These are phyloP conservation scores for Datura wrightii DNA, from an alignment of 257 asterid species.

Conservation along the genomic window DNA sequence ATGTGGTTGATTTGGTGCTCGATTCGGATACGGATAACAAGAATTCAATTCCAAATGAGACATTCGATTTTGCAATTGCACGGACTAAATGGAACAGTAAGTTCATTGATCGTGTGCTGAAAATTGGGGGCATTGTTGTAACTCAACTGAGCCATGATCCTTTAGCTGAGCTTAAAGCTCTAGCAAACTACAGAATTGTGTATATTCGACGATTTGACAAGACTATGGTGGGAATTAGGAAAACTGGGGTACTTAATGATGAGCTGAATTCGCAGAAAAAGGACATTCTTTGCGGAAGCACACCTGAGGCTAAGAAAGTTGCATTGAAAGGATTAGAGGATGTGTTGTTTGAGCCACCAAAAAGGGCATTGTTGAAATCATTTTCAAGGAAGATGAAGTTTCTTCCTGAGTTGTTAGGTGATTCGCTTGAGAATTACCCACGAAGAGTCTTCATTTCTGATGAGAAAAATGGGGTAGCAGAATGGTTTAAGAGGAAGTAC, in stretches of 20 bases:
- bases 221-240: slow-evolving; percentile 68
- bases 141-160: slow-evolving; percentile 55
- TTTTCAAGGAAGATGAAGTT: slow-evolving; percentile 58
- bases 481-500: slow-evolving; percentile 72
- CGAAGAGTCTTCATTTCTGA: slow-evolving; percentile 70
- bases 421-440: slow-evolving; percentile 59
- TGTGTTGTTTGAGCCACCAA: slow-evolving; percentile 57
- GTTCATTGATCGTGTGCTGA: slow-evolving; percentile 48
- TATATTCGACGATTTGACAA: slow-evolving; percentile 59
- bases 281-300: slow-evolving; percentile 38
- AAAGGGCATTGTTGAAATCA: slow-evolving; percentile 32
- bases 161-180: slow-evolving; percentile 40
- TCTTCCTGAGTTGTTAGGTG: slow-evolving; percentile 71
- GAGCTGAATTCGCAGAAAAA: background rate
- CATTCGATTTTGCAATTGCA: slow-evolving; percentile 62
- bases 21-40: slow-evolving; percentile 39
- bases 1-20: slow-evolving; percentile 51
- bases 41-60: slow-evolving; percentile 42
- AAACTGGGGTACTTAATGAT: slow-evolving; percentile 28
- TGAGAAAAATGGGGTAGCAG: slow-evolving; percentile 48
- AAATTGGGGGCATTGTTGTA: slow-evolving; percentile 59
- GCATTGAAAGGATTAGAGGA: slow-evolving; percentile 59
- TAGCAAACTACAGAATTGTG: slow-evolving; percentile 54
- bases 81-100: slow-evolving; percentile 40
- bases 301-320: slow-evolving; percentile 46